Base-by-base conservation (phyloP, 2,329 filamentous ascomycete genomes). In the Aspergillus novoparasiticus region DNA sequence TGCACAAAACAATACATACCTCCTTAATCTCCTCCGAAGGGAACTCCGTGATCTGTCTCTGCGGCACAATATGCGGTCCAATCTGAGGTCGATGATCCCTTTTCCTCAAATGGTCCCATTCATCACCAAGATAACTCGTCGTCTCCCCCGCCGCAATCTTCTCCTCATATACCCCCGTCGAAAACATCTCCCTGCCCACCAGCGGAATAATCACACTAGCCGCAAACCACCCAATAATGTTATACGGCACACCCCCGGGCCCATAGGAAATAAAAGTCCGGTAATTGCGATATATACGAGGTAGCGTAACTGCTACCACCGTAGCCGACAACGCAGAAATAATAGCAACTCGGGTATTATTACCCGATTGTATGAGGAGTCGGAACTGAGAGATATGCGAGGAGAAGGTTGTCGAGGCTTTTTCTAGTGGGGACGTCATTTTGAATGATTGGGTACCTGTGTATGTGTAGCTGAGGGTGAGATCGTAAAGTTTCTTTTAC, bases 221-320 rank as follows among this genome's bases (percentile, higher is more conserved):
- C 10, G 69, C 45, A 14, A 78, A 51, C 75, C 76, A 80, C 53
- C 78, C 78, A 30, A 75, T 36, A 14, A 72, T 41, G 63, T 80
- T 79, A 60, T 76, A 71, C 2, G 77, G 77, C 2, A 72, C 59
- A 0, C 78, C 78, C 8, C 77, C 77, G 1, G 69, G 73, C 1
- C 78, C 77, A 48, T 79, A 75, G n/a, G 71, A 71, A 14, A 72
- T 64, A 66, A 75, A 80, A 34, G 67, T 66, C n/a, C 64, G 67
- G 64, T 79, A 80, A 64, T 80, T 75, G 58, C 70, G 72, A 53
- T 75, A 75, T 12, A 66, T 63, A 34, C 59, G 63, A 3, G 72
- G 73, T 23, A 72, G 57, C 1, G 66, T 56, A 46, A 67, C 58
- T 36, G 66, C 67, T 5, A 71, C 23, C 0, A 68, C 34, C n/a